Evolutionary conservation across 345 rosid genomes (phyloP).

Genomic region (Tarenaya hassleriana): DNA sequence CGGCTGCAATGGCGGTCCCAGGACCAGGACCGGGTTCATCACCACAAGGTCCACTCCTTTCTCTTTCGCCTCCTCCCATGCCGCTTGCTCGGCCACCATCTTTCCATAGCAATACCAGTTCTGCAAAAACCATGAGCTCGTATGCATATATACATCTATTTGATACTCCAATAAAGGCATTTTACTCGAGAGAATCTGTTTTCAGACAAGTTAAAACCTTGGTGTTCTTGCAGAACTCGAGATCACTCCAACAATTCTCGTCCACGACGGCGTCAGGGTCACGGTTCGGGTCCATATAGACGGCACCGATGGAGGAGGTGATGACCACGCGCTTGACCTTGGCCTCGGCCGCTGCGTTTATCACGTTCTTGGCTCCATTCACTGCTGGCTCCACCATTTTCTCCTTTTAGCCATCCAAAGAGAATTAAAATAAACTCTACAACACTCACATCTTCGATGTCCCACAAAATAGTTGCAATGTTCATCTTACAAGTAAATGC

Average conservation of each 20-base stretch:
- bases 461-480: too few relatives aligned
- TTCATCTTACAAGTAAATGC: too few relatives aligned
- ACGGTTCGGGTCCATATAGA: slow-evolving; percentile 87
- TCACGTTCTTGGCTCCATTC: slow-evolving; percentile 73
- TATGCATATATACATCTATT: too few relatives aligned
- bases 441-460: not conserved
- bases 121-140: too few relatives aligned
- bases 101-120: slow-evolving; percentile 98
- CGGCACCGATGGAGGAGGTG: slow-evolving; percentile 90
- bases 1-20: slow-evolving; percentile 82
- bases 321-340: slow-evolving; percentile 79
- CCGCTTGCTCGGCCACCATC: slow-evolving; percentile 83
- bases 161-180: too few relatives aligned
- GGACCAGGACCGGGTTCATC: slow-evolving; percentile 77
- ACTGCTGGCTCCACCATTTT: slow-evolving; percentile 99
- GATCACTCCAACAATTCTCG: slow-evolving; percentile 96
- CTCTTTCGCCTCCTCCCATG: slow-evolving; percentile 66
- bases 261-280: slow-evolving; percentile 65
- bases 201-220: too few relatives aligned
- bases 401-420: slow-evolving; percentile 37
- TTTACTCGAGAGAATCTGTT: too few relatives aligned
- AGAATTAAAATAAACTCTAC: not conserved
- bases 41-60: slow-evolving; percentile 84
- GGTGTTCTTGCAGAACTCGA: slow-evolving; percentile 88
- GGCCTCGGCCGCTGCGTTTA: slow-evolving; percentile 75